These are phyloP conservation scores for Suillus occidentalis DNA, from an alignment of 768 basidiomycete species.

Conservation along the genomic window DNA sequence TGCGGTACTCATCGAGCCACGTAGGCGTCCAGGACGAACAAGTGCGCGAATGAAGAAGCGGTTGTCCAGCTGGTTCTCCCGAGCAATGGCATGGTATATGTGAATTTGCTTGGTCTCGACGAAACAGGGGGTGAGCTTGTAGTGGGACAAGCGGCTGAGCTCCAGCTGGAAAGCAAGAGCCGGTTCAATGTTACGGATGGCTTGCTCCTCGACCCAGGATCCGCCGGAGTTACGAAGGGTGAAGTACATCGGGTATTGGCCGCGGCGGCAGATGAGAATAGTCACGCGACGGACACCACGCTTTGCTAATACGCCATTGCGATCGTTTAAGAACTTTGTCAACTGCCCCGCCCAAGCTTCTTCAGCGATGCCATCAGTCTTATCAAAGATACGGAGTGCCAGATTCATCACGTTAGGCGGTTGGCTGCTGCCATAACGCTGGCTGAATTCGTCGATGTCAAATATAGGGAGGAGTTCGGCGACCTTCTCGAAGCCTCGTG, in stretches of 20 bases:
- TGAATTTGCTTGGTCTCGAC: slow-evolving; percentile 98
- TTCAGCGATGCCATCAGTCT: slow-evolving; percentile 75
- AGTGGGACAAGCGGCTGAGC: slow-evolving; percentile 93
- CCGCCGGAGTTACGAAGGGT: slow-evolving; percentile 78
- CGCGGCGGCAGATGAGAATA: slow-evolving; percentile 86
- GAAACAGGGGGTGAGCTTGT: slow-evolving; percentile 94
- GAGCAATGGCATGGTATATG: slow-evolving; percentile 93
- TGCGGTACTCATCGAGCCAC: slow-evolving; percentile 90
- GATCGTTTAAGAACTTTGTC: slow-evolving; percentile 67
- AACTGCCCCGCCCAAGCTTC: slow-evolving; percentile 77
- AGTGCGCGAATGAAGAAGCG: slow-evolving; percentile 98
- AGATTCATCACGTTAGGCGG: slow-evolving; percentile 94
- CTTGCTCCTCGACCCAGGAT: slow-evolving; percentile 89
- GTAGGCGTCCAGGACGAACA: slow-evolving; percentile 91
- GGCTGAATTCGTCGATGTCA: slow-evolving; percentile 66
- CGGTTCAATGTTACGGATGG: slow-evolving; percentile 97
- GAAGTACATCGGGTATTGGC: slow-evolving; percentile 92
- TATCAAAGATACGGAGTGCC: slow-evolving; percentile 84
- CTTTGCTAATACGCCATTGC: slow-evolving; percentile 55
- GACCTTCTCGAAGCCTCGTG: slow-evolving; percentile 73
- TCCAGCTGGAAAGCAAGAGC: slow-evolving; percentile 98
- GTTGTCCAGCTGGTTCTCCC: slow-evolving; percentile 96
- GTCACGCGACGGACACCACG: slow-evolving; percentile 93
- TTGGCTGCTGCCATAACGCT: slow-evolving; percentile 73
- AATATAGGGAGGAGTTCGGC: slow-evolving; percentile 73